Percentiles rank a stretch among this genome's conserved stretches.
Conservation (phyloP, 805 yeast species). For the Pichia californica region DNA sequence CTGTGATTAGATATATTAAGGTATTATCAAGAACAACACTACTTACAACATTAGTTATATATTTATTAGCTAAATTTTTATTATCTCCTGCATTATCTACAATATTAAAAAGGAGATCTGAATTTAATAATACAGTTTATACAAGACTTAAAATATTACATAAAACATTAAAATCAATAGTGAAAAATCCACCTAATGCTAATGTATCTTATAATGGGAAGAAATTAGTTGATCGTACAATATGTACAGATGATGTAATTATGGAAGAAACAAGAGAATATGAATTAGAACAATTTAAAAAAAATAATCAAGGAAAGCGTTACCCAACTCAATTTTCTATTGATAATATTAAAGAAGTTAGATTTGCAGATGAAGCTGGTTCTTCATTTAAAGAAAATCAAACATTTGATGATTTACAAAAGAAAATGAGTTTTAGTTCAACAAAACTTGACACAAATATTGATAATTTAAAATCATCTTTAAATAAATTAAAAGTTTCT, state of each 20-base stretch:
- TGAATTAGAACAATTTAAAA: constrained; percentile 3
- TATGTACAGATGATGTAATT: constrained; percentile 19
- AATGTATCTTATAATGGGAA: constrained; percentile 36
- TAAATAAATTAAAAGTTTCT: constrained; percentile 23
- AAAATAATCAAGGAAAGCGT: not conserved
- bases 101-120: constrained; percentile 35
- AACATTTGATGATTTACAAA: constrained; percentile 11
- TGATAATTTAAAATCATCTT: constrained; percentile 21
- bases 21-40: constrained; percentile 33
- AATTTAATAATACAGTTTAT: constrained; percentile 27
- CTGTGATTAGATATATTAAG: constrained; percentile 25
- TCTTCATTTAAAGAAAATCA: not conserved
- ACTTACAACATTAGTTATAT: constrained; percentile 25
- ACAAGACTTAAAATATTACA: constrained; percentile 25
- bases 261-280: constrained; percentile 4
- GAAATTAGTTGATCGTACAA: constrained; percentile 31
- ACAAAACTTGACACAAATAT: constrained; percentile 23
- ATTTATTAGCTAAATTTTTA: constrained; percentile 27
- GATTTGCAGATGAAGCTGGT: constrained; percentile 20
- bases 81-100: constrained; percentile 36
- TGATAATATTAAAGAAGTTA: constrained; percentile 17
- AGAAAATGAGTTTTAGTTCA: constrained; percentile 10
- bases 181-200: constrained; percentile 34
- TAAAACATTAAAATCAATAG: constrained; percentile 20
- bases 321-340: constrained; percentile 7